phyloP scores from a whole-genome alignment of 1,139 yeast genomes.

The Sugiyamaella japonica region DNA sequence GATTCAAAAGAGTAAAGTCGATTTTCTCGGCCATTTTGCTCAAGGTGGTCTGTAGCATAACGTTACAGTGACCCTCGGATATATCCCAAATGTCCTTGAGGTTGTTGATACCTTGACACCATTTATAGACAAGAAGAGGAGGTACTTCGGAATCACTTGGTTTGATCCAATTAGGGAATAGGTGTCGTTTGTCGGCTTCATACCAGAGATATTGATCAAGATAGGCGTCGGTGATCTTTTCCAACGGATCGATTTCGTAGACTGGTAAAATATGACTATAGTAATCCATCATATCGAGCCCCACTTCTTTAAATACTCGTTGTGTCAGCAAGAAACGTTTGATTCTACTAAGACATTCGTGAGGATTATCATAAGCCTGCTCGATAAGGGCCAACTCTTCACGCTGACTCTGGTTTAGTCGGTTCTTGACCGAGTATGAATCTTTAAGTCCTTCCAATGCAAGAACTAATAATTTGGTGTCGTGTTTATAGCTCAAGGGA shows the following conservation, averaged over 20 bases:
- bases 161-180: conserved; percentile 95
- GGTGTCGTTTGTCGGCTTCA: conserved; percentile 81
- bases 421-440: conserved; percentile 74
- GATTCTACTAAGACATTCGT: conserved; percentile 81
- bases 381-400: conserved; percentile 93
- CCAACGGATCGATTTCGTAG: conserved; percentile 84
- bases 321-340: conserved; percentile 84
- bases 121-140: conserved; percentile 85
- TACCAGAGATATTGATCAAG: conserved; percentile 95
- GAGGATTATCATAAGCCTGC: conserved; percentile 96
- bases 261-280: conserved; percentile 84
- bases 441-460: conserved; percentile 91
- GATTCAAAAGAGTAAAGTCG: conserved; percentile 82
- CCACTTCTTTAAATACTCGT: conserved; percentile 87
- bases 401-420: conserved; percentile 82
- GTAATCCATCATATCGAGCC: conserved; percentile 88
- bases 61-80: conserved; percentile 71
- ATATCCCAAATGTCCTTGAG: conserved; percentile 77
- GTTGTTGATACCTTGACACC: conserved; percentile 94
- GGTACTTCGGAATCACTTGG: conserved; percentile 95
- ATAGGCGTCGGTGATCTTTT: conserved; percentile 94
- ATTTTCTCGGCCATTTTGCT: conserved; percentile 76
- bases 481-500: conserved; percentile 88
- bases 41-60: conserved; percentile 76
- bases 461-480: conserved; percentile 80